Conservation (phyloP, 495 filamentous ascomycete species). For the Lepidopterella palustris region DNA sequence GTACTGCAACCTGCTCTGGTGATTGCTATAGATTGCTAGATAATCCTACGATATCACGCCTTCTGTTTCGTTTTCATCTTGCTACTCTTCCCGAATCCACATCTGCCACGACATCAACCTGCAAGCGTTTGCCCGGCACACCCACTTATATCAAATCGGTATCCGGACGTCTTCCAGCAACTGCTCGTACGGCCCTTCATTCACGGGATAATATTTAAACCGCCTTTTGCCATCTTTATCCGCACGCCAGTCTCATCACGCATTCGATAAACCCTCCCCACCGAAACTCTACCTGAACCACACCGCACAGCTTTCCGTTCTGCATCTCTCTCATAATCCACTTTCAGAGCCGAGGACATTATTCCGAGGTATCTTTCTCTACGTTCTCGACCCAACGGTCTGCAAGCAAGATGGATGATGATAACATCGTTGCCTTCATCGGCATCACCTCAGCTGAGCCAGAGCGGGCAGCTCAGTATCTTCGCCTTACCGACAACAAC, state of each 20-base stretch:
- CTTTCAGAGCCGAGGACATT: not conserved
- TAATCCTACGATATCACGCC: too few relatives aligned
- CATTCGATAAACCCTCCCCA: not conserved
- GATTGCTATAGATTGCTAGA: too few relatives aligned
- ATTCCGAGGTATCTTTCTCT: not conserved
- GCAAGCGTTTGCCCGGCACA: too few relatives aligned
- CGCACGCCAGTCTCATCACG: too few relatives aligned
- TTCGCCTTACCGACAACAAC: slow-evolving; percentile 74
- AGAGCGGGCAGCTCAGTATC: slow-evolving; percentile 66
- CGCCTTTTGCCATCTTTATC: too few relatives aligned
- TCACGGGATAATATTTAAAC: too few relatives aligned
- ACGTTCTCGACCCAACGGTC: not conserved
- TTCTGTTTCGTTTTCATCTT: too few relatives aligned
- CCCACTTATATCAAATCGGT: too few relatives aligned
- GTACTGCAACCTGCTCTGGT: not conserved
- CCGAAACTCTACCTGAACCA: not conserved
- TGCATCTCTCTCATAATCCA: not conserved
- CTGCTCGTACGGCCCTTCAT: too few relatives aligned
- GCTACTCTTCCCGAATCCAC: too few relatives aligned
- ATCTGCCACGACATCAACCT: too few relatives aligned
- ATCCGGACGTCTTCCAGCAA: too few relatives aligned
- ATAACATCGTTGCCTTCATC: slow-evolving; percentile 53
- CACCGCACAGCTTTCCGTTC: not conserved
- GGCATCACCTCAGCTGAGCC: slow-evolving; percentile 61
- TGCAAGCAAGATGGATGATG: slow-evolving; percentile 60